Base-by-base conservation (phyloP, 2,329 filamentous ascomycete genomes). In the Podosphaera aphanis region DNA sequence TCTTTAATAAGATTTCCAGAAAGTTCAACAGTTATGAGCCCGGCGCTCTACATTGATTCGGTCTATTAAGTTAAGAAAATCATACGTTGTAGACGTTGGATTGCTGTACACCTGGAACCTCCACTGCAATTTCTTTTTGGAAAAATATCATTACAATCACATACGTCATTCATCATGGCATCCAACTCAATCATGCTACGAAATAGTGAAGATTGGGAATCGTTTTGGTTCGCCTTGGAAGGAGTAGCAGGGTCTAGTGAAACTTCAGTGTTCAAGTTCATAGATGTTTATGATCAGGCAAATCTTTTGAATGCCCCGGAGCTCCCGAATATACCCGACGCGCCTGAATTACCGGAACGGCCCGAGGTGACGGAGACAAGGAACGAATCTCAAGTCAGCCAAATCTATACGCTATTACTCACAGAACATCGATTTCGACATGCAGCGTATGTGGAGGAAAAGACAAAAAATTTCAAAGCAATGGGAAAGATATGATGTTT, bases 221-320 rank as follows among this genome's bases (percentile, higher is more conserved):
- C 40, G 25, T 43, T 43, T 43, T 43, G 23, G 20, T 43, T 43
- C 29, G 20, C 40, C 21, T 43, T 43, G 21, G 40, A 43, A 27
- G 40, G 40, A 43, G 18, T 43, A 18, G 40, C 40, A 18, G 21
- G 40, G 5, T 43, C 40, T 43, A 29, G 40, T n/a, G 40, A 29
- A 23, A 43, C 13, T 16, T 27, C 15, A 2, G 13, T 29, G 21
- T 43, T 43, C 40, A 29, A 43, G n/a, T 43, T 29, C 5, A 23
- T 43, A 5, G 40, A 43, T 21, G 40, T 43, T 5, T 29, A 27
- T 19, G 23, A 43, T 29, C 10, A 43, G 29, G 40, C 21, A 15
- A 43, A 29, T 29, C 15, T 43, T 5, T 31, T 43, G 23, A 43
- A 15, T 16, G 21, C 40, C 13, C 40, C 40, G 16, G 40, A 43